A percentile compares a stretch with the other conserved stretches of the same genome.
Evolutionary conservation across 2,329 filamentous ascomycete genomes (phyloP).

Genomic region (Pseudocercospora vitis): DNA sequence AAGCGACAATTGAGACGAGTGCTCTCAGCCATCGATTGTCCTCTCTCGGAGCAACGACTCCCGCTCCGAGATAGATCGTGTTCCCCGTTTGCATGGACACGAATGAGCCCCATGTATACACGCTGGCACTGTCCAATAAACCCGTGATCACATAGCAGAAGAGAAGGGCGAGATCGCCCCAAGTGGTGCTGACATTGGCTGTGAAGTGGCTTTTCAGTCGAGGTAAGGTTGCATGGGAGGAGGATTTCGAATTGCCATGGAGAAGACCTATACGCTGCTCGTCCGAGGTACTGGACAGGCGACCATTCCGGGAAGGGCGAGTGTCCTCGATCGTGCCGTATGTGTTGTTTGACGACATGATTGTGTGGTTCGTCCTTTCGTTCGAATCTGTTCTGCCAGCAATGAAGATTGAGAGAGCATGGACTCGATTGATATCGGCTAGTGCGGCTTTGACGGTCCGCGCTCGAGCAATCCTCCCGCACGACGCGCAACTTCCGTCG

Average conservation of each 20-base stretch:
- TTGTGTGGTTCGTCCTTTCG: not conserved
- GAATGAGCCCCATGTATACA: conserved; percentile 76
- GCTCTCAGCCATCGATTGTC: conserved; percentile 69
- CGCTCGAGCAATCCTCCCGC: not conserved
- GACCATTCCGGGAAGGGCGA: conserved; percentile 7
- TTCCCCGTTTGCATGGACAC: conserved; percentile 83
- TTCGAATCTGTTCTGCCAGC: no score
- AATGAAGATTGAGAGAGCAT: no score
- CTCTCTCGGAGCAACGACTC: conserved; percentile 55
- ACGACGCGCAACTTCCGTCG: not conserved
- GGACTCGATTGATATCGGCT: conserved; percentile 4
- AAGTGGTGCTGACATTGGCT: conserved; percentile 58
- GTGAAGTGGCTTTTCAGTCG: conserved; percentile 37
- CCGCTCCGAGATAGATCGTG: conserved; percentile 75
- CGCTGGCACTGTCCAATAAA: conserved; percentile 72
- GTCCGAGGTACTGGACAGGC: conserved; percentile 21
- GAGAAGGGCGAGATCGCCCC: conserved; percentile 68
- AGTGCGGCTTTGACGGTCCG: conserved; percentile 20
- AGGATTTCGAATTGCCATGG: conserved; percentile 7
- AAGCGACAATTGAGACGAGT: conserved; percentile 66
- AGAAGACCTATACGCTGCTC: conserved; percentile 25
- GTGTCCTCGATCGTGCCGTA: conserved; percentile 23
- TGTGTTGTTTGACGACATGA: conserved; percentile 16
- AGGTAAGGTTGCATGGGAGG: not conserved
- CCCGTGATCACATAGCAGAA: conserved; percentile 76